Evolutionary conservation across 257 asterid species (phyloP).

Genomic region (Ehretia macrophylla): DNA sequence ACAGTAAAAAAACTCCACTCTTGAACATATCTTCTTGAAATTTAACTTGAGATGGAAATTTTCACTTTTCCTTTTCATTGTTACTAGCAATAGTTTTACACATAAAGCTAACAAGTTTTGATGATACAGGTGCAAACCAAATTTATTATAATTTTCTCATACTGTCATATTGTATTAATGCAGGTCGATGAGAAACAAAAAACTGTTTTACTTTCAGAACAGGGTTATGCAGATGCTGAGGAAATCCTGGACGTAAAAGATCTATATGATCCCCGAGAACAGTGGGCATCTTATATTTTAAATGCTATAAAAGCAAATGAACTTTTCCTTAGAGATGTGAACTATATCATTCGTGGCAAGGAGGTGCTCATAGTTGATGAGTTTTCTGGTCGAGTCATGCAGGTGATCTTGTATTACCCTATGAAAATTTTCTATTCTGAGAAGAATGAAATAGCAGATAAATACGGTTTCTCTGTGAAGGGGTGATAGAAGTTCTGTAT

Average conservation of each 20-base stretch:
- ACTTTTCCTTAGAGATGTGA: constrained; percentile 92
- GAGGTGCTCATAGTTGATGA: constrained; percentile 97
- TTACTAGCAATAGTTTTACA: no score
- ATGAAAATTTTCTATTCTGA: constrained; percentile 13
- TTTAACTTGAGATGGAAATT: background rate
- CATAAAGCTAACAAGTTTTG: background rate
- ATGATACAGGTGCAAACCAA: background rate
- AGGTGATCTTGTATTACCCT: constrained; percentile 44
- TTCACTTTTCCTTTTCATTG: no score
- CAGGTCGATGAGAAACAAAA: constrained; percentile 98
- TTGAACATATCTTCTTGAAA: background rate
- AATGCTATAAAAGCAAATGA: constrained; percentile 95
- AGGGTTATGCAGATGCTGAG: constrained; percentile 97
- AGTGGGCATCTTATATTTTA: constrained; percentile 93
- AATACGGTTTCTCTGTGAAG: background rate
- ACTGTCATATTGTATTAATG: constrained; percentile 17
- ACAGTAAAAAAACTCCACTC: constrained; percentile 46
- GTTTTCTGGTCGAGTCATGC: constrained; percentile 99
- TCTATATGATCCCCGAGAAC: constrained; percentile 96
- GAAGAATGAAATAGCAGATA: constrained; percentile 1
- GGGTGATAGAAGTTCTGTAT: background rate
- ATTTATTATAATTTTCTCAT: constrained; percentile 1
- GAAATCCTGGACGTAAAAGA: constrained; percentile 92
- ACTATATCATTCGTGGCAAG: constrained; percentile 88
- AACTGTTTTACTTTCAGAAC: constrained; percentile 78